These are phyloP conservation scores for Xylaria curta DNA, from an alignment of 495 filamentous ascomycete species.

Conservation along the genomic window DNA sequence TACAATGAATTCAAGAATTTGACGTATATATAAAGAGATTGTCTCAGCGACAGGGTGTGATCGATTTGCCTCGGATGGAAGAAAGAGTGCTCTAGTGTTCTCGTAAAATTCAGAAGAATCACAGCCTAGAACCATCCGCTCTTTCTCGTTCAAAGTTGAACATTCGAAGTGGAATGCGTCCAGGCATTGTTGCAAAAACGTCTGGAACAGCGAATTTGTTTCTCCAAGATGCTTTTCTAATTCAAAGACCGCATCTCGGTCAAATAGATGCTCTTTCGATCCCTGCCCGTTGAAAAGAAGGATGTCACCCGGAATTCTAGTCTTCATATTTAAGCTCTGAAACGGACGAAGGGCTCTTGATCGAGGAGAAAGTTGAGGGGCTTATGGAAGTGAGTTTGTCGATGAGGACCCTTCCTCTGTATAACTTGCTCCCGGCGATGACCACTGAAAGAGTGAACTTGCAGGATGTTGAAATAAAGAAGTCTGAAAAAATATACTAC, in stretches of 20 bases:
- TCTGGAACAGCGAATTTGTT: neutral
- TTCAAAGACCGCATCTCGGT: slow-evolving; percentile 3
- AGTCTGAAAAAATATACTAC: neutral
- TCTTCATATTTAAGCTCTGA: slow-evolving; percentile 10
- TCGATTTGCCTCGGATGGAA: slow-evolving; percentile 14
- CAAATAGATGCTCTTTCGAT: slow-evolving; percentile 25
- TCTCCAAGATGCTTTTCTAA: slow-evolving; percentile 13
- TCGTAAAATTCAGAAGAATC: slow-evolving; percentile 14
- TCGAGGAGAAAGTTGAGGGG: no score
- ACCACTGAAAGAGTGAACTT: neutral
- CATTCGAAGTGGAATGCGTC: neutral
- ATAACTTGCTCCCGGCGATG: neutral
- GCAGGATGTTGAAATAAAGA: neutral
- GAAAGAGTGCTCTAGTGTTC: slow-evolving; percentile 19
- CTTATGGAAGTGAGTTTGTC: neutral
- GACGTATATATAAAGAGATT: slow-evolving; percentile 24
- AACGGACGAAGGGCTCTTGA: neutral
- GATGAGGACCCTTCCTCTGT: neutral
- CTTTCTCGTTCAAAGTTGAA: neutral
- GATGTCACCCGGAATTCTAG: slow-evolving; percentile 12
- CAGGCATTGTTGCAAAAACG: slow-evolving; percentile 7
- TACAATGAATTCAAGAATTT: slow-evolving; percentile 24
- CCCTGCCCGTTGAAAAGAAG: slow-evolving; percentile 26
- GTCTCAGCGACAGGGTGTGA: slow-evolving; percentile 26
- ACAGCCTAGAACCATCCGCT: slow-evolving; percentile 8